These are phyloP conservation scores for Corymbia maculata DNA, from an alignment of 345 rosid genomes.

Conservation along the genomic window DNA sequence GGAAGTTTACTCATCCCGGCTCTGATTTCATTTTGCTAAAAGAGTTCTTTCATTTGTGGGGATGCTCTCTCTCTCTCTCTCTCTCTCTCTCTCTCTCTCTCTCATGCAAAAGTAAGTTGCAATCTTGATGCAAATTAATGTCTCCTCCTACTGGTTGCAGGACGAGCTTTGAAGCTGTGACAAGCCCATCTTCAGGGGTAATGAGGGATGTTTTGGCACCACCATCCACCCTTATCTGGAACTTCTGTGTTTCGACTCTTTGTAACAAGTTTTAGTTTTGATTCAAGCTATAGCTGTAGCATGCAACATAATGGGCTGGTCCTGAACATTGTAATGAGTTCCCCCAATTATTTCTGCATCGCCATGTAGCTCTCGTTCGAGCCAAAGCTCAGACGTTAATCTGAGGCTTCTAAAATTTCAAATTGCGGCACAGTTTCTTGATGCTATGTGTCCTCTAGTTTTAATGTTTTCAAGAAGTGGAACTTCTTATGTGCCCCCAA, in stretches of 20 bases:
- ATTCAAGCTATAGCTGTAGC: neutral
- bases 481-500: neutral
- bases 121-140: neutral
- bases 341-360: neutral
- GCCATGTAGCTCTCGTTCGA: neutral
- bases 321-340: neutral
- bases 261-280: neutral
- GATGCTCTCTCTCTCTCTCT: neutral
- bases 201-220: neutral
- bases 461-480: neutral
- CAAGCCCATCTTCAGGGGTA: neutral
- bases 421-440: neutral
- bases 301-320: neutral
- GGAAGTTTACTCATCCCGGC: neutral
- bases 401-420: neutral
- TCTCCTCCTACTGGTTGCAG: neutral
- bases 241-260: neutral
- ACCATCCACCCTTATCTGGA: neutral
- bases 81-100: neutral
- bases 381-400: neutral
- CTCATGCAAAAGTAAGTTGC: neutral
- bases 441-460: neutral
- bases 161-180: neutral
- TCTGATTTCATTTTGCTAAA: neutral
- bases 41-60: neutral